A percentile compares a stretch with the other conserved stretches of the same genome.
phyloP scores from a whole-genome alignment of 129 eudicot species.

The Flaveria bidentis region DNA sequence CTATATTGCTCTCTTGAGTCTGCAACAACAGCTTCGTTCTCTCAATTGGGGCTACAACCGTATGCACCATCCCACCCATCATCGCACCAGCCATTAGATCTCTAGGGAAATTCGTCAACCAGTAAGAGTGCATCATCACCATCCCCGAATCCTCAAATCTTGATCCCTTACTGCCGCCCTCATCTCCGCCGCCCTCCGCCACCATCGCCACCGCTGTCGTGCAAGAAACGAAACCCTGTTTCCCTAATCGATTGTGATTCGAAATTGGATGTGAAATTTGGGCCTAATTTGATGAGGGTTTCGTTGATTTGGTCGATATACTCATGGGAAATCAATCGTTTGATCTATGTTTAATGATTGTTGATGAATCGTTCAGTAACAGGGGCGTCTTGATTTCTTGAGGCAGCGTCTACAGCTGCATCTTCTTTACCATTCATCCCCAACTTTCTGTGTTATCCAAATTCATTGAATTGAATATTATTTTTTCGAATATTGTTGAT shows the following conservation, averaged over 20 bases:
- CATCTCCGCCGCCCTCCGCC: constrained; percentile 53
- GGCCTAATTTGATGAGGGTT: constrained; percentile 28
- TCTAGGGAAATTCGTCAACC: constrained; percentile 68
- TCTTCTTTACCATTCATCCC: constrained; percentile 30
- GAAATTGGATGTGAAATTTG: background rate
- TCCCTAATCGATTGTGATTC: too few relatives aligned
- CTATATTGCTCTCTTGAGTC: constrained; percentile 90
- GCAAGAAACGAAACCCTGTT: too few relatives aligned
- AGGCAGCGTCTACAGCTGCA: constrained; percentile 18
- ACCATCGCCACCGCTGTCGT: constrained; percentile 31
- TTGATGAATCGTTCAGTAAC: constrained; percentile 22
- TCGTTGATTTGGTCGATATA: constrained; percentile 9
- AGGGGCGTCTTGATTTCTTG: constrained; percentile 1
- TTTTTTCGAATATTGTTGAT: background rate
- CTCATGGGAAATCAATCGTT: background rate
- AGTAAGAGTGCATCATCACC: constrained; percentile 35
- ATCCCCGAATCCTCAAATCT: constrained; percentile 18
- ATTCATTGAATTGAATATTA: background rate
- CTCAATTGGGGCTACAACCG: constrained; percentile 94
- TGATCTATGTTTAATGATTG: constrained; percentile 11
- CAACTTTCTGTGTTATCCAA: constrained; percentile 20
- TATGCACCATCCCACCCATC: constrained; percentile 94
- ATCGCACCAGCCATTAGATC: constrained; percentile 90
- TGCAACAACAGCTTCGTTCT: constrained; percentile 87
- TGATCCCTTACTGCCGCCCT: background rate